Evolutionary conservation across 2,329 filamentous ascomycete genomes (phyloP).

Genomic region (Phyllosticta ampelicida): DNA sequence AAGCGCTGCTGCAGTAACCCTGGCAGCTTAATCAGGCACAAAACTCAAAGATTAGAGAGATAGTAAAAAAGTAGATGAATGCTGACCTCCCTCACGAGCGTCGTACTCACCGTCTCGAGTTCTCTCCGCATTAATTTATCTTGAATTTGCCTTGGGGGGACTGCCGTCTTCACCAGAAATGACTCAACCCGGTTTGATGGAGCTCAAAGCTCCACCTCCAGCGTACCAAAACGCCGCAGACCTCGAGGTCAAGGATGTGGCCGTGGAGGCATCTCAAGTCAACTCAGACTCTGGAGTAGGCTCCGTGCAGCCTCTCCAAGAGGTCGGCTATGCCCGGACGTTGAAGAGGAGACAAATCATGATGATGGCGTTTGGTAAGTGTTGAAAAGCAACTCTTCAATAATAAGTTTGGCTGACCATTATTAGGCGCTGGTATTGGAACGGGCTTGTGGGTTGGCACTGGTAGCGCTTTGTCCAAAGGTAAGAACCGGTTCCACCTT

Average conservation of each 20-base stretch:
- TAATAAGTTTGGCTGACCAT: neutral
- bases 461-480: constrained; percentile 8
- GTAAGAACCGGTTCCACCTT: neutral
- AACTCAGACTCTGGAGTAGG: neutral
- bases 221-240: neutral
- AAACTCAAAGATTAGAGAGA: neutral
- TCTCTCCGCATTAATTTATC: neutral
- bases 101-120: neutral
- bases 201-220: neutral
- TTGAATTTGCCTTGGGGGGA: neutral
- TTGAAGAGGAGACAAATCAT: constrained; percentile 8
- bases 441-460: constrained; percentile 9
- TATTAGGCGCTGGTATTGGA: constrained; percentile 5
- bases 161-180: neutral
- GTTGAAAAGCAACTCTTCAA: neutral
- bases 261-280: neutral
- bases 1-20: neutral
- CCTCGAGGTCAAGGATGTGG: neutral
- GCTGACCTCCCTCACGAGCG: neutral
- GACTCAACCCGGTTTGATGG: neutral
- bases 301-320: neutral
- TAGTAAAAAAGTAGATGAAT: neutral
- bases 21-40: neutral
- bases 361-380: constrained; percentile 10
- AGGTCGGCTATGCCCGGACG: constrained; percentile 7